Conservation (phyloP, 495 filamentous ascomycete genomes). For the Xylaria cubensis region DNA sequence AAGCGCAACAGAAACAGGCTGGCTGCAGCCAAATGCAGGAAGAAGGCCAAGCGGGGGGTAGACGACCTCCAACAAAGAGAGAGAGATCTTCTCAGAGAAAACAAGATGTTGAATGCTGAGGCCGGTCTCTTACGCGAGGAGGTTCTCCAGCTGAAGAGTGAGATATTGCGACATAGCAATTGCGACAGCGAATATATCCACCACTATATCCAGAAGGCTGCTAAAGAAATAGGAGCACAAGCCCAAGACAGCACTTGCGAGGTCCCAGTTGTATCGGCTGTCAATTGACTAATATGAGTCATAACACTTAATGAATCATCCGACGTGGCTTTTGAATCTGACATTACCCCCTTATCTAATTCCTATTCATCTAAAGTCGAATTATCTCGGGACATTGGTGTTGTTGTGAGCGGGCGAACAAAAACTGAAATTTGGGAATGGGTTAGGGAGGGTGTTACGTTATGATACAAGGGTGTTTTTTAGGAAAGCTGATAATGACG, state of each 20-base stretch:
- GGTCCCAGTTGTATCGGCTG: neutral
- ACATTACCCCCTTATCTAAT: neutral
- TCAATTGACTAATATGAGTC: too few species aligned
- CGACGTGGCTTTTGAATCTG: neutral
- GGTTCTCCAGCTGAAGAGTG: constrained; percentile 10
- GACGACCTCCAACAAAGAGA: constrained; percentile 24
- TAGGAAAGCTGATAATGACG: neutral
- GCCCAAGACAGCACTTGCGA: neutral
- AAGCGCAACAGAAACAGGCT: constrained; percentile 20
- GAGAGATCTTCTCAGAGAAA: constrained; percentile 19
- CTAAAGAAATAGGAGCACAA: neutral
- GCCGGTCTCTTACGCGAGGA: constrained; percentile 18
- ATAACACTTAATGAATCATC: neutral
- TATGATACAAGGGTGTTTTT: neutral
- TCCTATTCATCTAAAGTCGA: neutral
- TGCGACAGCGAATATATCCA: constrained; percentile 21
- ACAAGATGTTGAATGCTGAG: constrained; percentile 18
- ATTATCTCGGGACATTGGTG: neutral
- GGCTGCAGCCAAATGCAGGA: constrained; percentile 21
- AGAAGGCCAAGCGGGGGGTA: constrained; percentile 18
- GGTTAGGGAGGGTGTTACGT: neutral
- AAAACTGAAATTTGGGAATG: too few species aligned
- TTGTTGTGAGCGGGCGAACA: neutral
- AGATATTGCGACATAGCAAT: constrained; percentile 15
- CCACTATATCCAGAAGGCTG: constrained; percentile 9